Evolutionary conservation across 306 rosid species (phyloP).

Genomic region (Spatholobus suberectus): DNA sequence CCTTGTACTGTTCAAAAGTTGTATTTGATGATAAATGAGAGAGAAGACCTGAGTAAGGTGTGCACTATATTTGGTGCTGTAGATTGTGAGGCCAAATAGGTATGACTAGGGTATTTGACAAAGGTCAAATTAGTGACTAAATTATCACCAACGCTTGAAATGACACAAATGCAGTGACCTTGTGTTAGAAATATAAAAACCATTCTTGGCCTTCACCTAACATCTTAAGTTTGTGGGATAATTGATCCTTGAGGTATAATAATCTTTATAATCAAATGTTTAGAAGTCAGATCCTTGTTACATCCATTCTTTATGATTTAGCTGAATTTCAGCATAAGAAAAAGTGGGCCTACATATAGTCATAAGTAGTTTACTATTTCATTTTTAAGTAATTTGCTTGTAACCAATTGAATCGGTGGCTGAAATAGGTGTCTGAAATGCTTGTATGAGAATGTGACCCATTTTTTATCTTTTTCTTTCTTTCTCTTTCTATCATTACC

Average conservation of each 20-base stretch:
- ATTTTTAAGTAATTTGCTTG: slow-evolving; percentile 8
- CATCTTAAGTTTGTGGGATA: slow-evolving; percentile 13
- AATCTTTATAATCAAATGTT: not conserved
- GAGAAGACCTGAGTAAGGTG: slow-evolving; percentile 19
- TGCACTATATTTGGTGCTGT: not conserved
- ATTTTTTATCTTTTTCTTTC: slow-evolving; percentile 25
- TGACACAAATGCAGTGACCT: slow-evolving; percentile 20
- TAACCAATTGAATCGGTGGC: not conserved
- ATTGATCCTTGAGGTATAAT: slow-evolving; percentile 16
- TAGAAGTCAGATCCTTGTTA: not conserved
- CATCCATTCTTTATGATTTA: not conserved
- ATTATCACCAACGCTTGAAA: slow-evolving; percentile 28
- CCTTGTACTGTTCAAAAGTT: slow-evolving; percentile 27
- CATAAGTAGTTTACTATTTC: not conserved
- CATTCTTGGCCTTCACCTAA: slow-evolving; percentile 3
- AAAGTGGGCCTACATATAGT: slow-evolving; percentile 10
- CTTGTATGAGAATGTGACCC: not conserved
- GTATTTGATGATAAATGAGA: slow-evolving; percentile 25
- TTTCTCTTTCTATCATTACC: slow-evolving; percentile 21
- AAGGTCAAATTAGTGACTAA: slow-evolving; percentile 19
- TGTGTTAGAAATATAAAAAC: slow-evolving; percentile 16
- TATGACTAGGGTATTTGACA: slow-evolving; percentile 16
- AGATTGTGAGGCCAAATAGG: slow-evolving; percentile 25
- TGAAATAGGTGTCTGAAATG: slow-evolving; percentile 14
- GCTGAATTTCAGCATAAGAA: not conserved